These are phyloP conservation scores for Epipyxis sp. DNA, from an alignment of 108 stramenopile genomes.

Conservation along the genomic window DNA sequence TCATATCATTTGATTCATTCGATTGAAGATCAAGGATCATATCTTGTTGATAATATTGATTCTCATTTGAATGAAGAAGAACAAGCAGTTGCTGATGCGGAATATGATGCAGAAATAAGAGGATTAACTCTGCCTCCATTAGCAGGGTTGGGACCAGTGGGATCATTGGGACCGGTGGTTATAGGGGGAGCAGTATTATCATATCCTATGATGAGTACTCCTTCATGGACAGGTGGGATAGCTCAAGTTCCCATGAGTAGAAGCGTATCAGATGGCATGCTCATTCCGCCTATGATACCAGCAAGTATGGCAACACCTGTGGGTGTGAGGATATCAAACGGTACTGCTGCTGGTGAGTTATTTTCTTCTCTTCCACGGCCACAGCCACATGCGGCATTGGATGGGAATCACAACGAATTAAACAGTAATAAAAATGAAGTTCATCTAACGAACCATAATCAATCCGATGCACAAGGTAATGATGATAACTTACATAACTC, in stretches of 20 bases:
- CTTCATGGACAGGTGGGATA: not conserved
- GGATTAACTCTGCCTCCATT: too few relatives aligned
- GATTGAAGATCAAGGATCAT: constrained; percentile 1
- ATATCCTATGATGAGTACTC: not conserved
- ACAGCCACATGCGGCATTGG: too few relatives aligned
- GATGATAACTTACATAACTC: too few relatives aligned
- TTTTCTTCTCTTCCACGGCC: not conserved
- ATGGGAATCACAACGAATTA: too few relatives aligned
- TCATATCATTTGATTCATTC: too few relatives aligned
- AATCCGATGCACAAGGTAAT: too few relatives aligned
- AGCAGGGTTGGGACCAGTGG: too few relatives aligned
- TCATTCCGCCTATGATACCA: not conserved
- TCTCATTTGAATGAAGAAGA: constrained; percentile 20
- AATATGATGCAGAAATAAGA: not conserved
- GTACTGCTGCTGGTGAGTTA: not conserved
- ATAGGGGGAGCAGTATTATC: not conserved
- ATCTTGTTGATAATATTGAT: not conserved
- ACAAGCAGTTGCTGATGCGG: not conserved
- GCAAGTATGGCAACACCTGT: not conserved
- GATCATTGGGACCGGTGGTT: not conserved
- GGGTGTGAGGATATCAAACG: not conserved
- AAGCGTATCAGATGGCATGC: not conserved
- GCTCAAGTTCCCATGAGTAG: not conserved
- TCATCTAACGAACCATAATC: too few relatives aligned
- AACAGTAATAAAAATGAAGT: too few relatives aligned